Conservation (phyloP, 1,284 basidiomycete species). For the Cystobasidium pallidum region DNA sequence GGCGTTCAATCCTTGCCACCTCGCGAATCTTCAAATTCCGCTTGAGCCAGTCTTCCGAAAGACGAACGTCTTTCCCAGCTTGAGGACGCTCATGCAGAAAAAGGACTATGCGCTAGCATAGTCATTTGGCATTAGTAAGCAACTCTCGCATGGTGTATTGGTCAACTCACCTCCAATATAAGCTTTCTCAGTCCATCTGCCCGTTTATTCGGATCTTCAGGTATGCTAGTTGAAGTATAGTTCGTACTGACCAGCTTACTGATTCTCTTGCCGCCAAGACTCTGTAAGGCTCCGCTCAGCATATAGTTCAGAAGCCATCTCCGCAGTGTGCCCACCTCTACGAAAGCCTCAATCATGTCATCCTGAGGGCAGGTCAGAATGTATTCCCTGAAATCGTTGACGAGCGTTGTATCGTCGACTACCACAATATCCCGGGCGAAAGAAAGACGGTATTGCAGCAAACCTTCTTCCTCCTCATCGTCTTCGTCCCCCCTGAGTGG, state of each 20-base stretch:
- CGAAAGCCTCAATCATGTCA: constrained; percentile 73
- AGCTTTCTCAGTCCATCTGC: constrained; percentile 28
- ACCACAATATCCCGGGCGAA: constrained; percentile 51
- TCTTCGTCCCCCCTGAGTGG: constrained; percentile 48
- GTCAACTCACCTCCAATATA: constrained; percentile 40
- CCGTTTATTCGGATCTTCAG: constrained; percentile 50
- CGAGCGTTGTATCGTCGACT: constrained; percentile 49
- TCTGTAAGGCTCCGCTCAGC: background rate
- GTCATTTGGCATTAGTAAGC: background rate
- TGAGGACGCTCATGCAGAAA: constrained; percentile 89
- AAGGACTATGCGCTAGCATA: constrained; percentile 80
- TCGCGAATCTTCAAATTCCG: constrained; percentile 65
- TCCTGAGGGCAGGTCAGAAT: constrained; percentile 87
- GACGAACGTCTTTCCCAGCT: constrained; percentile 63
- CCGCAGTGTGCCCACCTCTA: constrained; percentile 54
- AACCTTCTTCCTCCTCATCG: constrained; percentile 53
- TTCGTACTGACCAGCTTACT: constrained; percentile 75
- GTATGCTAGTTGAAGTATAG: constrained; percentile 63
- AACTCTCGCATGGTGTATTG: constrained; percentile 34
- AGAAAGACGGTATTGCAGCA: constrained; percentile 54
- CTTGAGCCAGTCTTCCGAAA: constrained; percentile 73
- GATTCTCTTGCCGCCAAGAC: constrained; percentile 62
- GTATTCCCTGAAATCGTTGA: constrained; percentile 68
- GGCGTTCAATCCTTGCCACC: constrained; percentile 45
- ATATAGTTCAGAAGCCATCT: no score